Evolutionary conservation across 768 basidiomycete genomes (phyloP).

Genomic region (Boletus patriciae): DNA sequence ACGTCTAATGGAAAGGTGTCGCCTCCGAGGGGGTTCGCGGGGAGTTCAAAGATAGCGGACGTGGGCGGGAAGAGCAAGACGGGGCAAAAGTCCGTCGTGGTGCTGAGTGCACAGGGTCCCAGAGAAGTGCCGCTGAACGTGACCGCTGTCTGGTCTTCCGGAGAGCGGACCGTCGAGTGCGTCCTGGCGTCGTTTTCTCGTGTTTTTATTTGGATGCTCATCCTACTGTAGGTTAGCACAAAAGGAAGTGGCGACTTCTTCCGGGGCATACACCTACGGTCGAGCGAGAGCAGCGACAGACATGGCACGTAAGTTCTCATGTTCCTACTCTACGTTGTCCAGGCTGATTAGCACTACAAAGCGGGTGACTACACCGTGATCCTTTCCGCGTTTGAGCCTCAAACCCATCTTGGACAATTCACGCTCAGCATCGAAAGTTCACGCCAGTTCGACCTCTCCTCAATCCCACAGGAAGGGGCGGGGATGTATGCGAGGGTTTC

Average conservation of each 20-base stretch:
- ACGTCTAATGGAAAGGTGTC: neutral
- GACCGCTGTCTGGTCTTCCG: slow-evolving; percentile 71
- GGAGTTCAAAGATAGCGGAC: slow-evolving; percentile 10
- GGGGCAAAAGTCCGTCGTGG: slow-evolving; percentile 39
- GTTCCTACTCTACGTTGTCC: neutral
- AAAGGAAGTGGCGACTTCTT: slow-evolving; percentile 69
- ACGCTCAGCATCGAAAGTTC: slow-evolving; percentile 64
- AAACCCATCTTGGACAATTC: slow-evolving; percentile 61
- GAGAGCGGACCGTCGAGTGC: slow-evolving; percentile 73
- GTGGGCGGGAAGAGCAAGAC: neutral
- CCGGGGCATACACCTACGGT: slow-evolving; percentile 83
- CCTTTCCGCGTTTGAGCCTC: slow-evolving; percentile 82
- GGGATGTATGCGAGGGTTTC: slow-evolving; percentile 79
- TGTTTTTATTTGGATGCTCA: neutral
- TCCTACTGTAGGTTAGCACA: slow-evolving; percentile 46
- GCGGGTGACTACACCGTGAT: slow-evolving; percentile 78
- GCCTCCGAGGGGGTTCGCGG: neutral
- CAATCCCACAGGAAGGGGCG: slow-evolving; percentile 83
- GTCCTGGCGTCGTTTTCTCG: slow-evolving; percentile 28
- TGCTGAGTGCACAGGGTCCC: slow-evolving; percentile 52
- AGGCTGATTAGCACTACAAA: slow-evolving; percentile 8
- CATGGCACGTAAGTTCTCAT: slow-evolving; percentile 48
- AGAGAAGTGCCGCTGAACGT: slow-evolving; percentile 75
- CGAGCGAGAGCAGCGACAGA: slow-evolving; percentile 54
- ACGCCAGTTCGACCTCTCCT: slow-evolving; percentile 54